Percentiles rank a stretch among this genome's conserved stretches.
phyloP scores from a whole-genome alignment of 1,139 yeast species.

The Geotrichum macrosporum region DNA sequence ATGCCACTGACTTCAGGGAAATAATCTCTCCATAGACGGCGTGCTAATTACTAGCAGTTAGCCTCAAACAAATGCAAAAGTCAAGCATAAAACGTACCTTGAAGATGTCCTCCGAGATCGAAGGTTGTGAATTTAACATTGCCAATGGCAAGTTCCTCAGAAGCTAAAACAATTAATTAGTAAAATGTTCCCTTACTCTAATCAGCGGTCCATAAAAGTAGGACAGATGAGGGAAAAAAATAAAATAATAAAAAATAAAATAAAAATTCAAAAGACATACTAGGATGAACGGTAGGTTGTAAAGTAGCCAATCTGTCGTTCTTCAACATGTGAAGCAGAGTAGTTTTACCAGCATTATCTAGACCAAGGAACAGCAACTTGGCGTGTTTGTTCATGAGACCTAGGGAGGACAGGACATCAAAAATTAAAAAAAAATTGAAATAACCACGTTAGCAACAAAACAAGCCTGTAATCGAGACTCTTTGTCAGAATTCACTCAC shows the following conservation, averaged over 20 bases:
- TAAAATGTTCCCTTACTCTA: too few species aligned
- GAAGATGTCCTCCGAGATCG: slow-evolving; percentile 97
- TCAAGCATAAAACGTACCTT: slow-evolving; percentile 33
- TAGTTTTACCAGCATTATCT: slow-evolving; percentile 98
- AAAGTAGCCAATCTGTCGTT: slow-evolving; percentile 96
- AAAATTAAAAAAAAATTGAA: too few species aligned
- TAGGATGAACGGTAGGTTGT: slow-evolving; percentile 96
- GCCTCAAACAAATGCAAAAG: background rate
- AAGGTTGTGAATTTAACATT: slow-evolving; percentile 95
- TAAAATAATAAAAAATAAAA: too few species aligned
- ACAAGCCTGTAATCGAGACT: too few species aligned
- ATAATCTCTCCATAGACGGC: slow-evolving; percentile 98
- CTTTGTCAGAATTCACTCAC: too few species aligned
- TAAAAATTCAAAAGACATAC: too few species aligned
- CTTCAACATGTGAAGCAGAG: slow-evolving; percentile 92
- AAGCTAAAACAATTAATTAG: slow-evolving; percentile 50
- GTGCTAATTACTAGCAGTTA: slow-evolving; percentile 49
- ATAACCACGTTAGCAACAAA: too few species aligned
- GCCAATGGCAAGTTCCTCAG: slow-evolving; percentile 96
- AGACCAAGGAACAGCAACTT: slow-evolving; percentile 90
- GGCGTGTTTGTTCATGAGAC: slow-evolving; percentile 97
- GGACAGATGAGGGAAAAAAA: too few species aligned
- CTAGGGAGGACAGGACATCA: slow-evolving; percentile 88
- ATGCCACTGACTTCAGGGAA: slow-evolving; percentile 99
- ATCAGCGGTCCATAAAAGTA: too few species aligned